phyloP scores from a whole-genome alignment of 495 filamentous ascomycete species.

The Neurospora sublineolata region DNA sequence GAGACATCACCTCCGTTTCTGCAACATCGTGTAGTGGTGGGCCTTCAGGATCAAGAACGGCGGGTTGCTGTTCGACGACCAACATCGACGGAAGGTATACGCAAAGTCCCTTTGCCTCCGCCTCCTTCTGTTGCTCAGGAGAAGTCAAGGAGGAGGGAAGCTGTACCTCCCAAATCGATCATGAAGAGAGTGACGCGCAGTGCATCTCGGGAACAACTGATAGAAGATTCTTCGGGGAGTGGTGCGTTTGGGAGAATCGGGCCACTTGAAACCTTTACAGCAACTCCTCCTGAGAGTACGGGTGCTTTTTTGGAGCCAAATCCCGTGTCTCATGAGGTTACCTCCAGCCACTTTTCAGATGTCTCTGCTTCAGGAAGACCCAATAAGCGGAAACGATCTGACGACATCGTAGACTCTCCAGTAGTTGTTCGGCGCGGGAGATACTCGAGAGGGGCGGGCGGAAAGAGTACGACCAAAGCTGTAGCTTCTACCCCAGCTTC shows the following conservation, averaged over 20 bases:
- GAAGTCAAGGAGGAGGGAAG: slow-evolving; percentile 22
- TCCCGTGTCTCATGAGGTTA: not conserved
- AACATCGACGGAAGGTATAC: slow-evolving; percentile 9
- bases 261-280: not conserved
- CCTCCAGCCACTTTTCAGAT: not conserved
- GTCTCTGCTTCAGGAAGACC: not conserved
- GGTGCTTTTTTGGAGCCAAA: not conserved
- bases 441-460: not conserved
- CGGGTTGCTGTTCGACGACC: slow-evolving; percentile 31
- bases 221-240: not conserved
- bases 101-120: not conserved
- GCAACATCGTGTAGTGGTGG: not conserved
- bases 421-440: not conserved
- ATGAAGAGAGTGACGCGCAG: slow-evolving; percentile 23
- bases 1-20: not conserved
- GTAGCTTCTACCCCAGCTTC: not conserved
- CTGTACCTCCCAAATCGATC: slow-evolving; percentile 23
- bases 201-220: not conserved
- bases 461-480: not conserved
- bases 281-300: not conserved
- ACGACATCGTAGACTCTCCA: not conserved
- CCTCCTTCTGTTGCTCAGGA: slow-evolving; percentile 29
- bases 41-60: slow-evolving; percentile 7
- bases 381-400: slow-evolving; percentile 5
- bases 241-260: slow-evolving; percentile 2